A percentile compares a stretch with the other conserved stretches of the same genome.
These are phyloP conservation scores for Dujonia santamariae DNA, from an alignment of 1,139 yeast species.

Conservation along the genomic window DNA sequence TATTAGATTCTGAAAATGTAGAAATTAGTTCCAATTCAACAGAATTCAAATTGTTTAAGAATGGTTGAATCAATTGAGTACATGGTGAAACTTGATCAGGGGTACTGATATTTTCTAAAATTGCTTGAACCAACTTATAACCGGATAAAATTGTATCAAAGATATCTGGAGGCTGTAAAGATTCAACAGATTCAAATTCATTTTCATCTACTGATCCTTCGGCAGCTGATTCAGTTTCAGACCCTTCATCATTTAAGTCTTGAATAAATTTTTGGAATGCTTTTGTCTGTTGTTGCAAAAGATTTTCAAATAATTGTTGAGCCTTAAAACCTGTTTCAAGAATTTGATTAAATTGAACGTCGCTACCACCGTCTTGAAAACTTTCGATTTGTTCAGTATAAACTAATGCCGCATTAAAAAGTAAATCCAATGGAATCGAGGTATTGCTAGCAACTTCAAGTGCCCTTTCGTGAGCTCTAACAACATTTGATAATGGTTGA, in stretches of 20 bases:
- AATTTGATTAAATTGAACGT: conserved; percentile 12
- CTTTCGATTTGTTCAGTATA: conserved; percentile 47
- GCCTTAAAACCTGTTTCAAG: conserved; percentile 18
- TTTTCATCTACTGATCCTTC: conserved; percentile 15
- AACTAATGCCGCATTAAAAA: conserved; percentile 45
- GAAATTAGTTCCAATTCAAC: conserved; percentile 21
- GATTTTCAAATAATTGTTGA: conserved; percentile 15
- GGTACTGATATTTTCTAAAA: conserved; percentile 22
- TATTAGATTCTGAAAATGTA: conserved; percentile 21
- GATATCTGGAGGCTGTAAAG: conserved; percentile 37
- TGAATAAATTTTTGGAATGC: conserved; percentile 25
- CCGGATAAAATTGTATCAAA: conserved; percentile 33
- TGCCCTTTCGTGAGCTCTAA: conserved; percentile 38
- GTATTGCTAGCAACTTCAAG: conserved; percentile 18
- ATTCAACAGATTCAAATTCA: conserved; percentile 24
- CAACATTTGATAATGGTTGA: conserved; percentile 31
- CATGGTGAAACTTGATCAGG: conserved; percentile 8
- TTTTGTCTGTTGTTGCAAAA: conserved; percentile 20
- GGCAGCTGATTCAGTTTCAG: conserved; percentile 3
- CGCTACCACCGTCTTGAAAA: conserved; percentile 18
- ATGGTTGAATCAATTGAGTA: conserved; percentile 12
- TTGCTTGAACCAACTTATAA: conserved; percentile 28
- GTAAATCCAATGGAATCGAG: conserved; percentile 34
- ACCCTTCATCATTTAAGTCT: conserved; percentile 19
- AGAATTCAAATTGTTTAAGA: conserved; percentile 18